Evolutionary conservation across 139 green algal species (phyloP), one percentile per base, ranked within the genome.

Genomic region (Picochlorum sp.): DNA sequence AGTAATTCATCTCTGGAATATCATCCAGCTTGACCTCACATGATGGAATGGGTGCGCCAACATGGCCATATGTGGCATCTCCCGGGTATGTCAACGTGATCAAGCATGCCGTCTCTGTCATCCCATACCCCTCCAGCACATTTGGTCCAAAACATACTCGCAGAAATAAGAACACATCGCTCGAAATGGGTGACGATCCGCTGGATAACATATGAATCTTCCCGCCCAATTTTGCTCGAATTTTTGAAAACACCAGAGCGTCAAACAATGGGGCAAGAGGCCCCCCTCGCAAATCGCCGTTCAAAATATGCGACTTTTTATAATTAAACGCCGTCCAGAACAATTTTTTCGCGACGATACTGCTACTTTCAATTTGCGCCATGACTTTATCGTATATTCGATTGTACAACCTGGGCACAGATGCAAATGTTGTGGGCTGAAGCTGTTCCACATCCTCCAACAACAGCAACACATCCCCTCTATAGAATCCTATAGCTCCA

Each of bases 1-100:
- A 71, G 83, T 98, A 98, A 44, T 81, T 82, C 92, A 98, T 98
- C 74, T 98, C 92, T 0, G 92, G 92, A 16, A 98, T 84, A 73
- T 96, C 90, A 16, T 83, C 85, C 38, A 98, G 86, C 77, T 96
- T 95, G 59, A 96, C 64, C 75, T 96, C 84, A 45, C 83, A 84
- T 60, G 75, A 86, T 10, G 88, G 85, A 37, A 87, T 67, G 6
- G 92, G 90, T 2, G 78, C 73, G 13, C 92, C 92, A 67, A 98
- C 90, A 68, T 97, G 83, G 6, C 81, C 81, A 6, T 54, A 54
- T 24, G 67, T 79, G 5, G 80, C 51, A 59, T 94, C 87, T 3
- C 86, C 83, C 0, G 69, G 67, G 5, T 69, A 65, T 2, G 83
- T 90, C 57, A 89, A 64, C 26, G 56, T 68, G 37, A 98, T 95